These are phyloP conservation scores for Pestalotiopsis sp. DNA, from an alignment of 2,329 filamentous ascomycete genomes.

Conservation along the genomic window DNA sequence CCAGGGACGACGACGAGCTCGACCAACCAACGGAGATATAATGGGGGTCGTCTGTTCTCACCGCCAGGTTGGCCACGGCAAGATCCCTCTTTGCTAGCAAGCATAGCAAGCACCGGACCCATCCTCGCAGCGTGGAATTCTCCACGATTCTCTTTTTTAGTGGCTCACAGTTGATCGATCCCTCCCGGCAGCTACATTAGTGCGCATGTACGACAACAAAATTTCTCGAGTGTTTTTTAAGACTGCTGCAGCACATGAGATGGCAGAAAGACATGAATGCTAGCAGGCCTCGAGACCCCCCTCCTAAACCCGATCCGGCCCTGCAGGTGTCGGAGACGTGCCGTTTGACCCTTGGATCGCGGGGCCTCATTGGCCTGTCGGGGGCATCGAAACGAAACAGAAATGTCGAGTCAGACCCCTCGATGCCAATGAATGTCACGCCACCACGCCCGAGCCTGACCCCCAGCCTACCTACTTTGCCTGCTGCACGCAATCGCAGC, in stretches of 20 bases:
- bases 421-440: conserved; percentile 5
- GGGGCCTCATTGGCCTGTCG: background rate
- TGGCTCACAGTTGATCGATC: background rate
- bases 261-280: too few species aligned
- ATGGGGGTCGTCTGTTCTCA: background rate
- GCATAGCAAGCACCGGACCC: background rate
- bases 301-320: conserved; percentile 1
- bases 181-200: background rate
- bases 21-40: background rate
- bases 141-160: background rate
- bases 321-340: conserved; percentile 8
- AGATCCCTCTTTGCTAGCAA: background rate
- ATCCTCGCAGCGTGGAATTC: background rate
- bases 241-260: background rate
- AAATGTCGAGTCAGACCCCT: conserved; percentile 6
- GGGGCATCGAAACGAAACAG: conserved; percentile 10
- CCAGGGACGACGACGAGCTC: too few species aligned
- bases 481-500: background rate
- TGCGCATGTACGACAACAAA: too few species aligned
- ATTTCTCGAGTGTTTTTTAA: too few species aligned
- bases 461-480: background rate
- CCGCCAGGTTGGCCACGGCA: background rate
- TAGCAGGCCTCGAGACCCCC: background rate
- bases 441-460: background rate
- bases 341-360: background rate